Evolutionary conservation across 2,329 filamentous ascomycete species (phyloP).

Genomic region (Hyphodiscus sp.): DNA sequence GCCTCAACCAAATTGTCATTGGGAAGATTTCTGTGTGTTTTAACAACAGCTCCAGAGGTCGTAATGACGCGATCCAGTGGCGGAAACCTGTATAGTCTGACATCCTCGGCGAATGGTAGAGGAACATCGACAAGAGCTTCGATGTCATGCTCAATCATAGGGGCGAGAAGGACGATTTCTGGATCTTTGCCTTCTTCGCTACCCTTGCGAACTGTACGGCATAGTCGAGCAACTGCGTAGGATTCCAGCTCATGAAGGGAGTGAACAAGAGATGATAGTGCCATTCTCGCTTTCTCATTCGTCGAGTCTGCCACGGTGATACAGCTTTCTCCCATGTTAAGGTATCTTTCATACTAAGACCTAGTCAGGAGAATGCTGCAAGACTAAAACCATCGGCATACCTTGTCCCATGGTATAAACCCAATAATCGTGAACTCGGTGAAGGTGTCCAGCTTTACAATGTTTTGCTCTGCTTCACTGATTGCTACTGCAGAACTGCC

Average conservation of each 20-base stretch:
- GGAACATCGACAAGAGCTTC: constrained; percentile 88
- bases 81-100: constrained; percentile 85
- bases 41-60: constrained; percentile 73
- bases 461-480: constrained; percentile 74
- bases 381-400: constrained; percentile 30
- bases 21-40: constrained; percentile 78
- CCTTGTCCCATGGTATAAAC: constrained; percentile 69
- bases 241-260: constrained; percentile 79
- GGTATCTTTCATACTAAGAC: constrained; percentile 68
- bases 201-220: constrained; percentile 35
- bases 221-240: constrained; percentile 80
- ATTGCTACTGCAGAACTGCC: constrained; percentile 89
- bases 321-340: constrained; percentile 76
- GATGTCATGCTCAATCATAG: constrained; percentile 68
- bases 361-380: background rate
- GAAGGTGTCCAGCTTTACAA: constrained; percentile 77
- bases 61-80: constrained; percentile 83
- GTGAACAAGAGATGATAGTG: constrained; percentile 83
- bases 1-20: constrained; percentile 65
- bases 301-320: constrained; percentile 70
- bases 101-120: constrained; percentile 87
- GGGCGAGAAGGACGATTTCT: constrained; percentile 69
- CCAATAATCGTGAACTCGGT: constrained; percentile 77
- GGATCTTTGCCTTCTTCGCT: constrained; percentile 75
- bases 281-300: constrained; percentile 77